Evolutionary conservation across 2,329 filamentous ascomycete species (phyloP).

Genomic region (Exophiala xenobiotica): DNA sequence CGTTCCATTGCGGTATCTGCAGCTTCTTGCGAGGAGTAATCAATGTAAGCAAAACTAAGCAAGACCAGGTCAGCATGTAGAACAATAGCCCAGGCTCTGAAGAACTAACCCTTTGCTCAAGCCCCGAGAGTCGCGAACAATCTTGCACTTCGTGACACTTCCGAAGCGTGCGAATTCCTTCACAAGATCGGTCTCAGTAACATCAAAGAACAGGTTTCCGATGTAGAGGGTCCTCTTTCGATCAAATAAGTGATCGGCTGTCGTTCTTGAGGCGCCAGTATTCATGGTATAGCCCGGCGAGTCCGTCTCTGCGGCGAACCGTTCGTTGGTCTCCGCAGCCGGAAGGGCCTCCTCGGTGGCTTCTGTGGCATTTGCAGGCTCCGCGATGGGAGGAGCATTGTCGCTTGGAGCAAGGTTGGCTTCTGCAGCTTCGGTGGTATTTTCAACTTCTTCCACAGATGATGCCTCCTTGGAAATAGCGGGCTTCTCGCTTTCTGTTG

Average conservation of each 20-base stretch:
- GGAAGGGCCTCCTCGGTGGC: slow-evolving; percentile 18
- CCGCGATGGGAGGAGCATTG: slow-evolving; percentile 17
- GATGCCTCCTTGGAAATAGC: slow-evolving; percentile 30
- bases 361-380: slow-evolving; percentile 29
- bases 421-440: slow-evolving; percentile 29
- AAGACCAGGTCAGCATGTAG: slow-evolving; percentile 15
- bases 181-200: slow-evolving; percentile 60
- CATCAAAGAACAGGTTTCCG: slow-evolving; percentile 69
- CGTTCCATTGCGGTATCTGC: slow-evolving; percentile 58
- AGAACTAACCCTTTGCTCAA: slow-evolving; percentile 65
- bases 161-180: slow-evolving; percentile 62
- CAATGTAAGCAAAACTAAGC: slow-evolving; percentile 64
- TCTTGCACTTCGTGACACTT: slow-evolving; percentile 50
- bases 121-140: slow-evolving; percentile 62
- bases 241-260: slow-evolving; percentile 7
- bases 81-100: neutral
- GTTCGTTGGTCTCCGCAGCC: slow-evolving; percentile 15
- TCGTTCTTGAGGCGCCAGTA: neutral
- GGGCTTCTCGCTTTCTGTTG: slow-evolving; percentile 41
- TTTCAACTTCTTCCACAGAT: slow-evolving; percentile 22
- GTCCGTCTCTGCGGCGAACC: slow-evolving; percentile 3
- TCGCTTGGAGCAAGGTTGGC: slow-evolving; percentile 32
- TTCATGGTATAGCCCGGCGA: neutral
- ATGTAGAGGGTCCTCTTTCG: slow-evolving; percentile 58
- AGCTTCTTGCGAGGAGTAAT: slow-evolving; percentile 54